A percentile compares a stretch with the other conserved stretches of the same genome.
Conservation (phyloP, 225 moss, liverwort and hornwort species). For the Bryum argenteum region DNA sequence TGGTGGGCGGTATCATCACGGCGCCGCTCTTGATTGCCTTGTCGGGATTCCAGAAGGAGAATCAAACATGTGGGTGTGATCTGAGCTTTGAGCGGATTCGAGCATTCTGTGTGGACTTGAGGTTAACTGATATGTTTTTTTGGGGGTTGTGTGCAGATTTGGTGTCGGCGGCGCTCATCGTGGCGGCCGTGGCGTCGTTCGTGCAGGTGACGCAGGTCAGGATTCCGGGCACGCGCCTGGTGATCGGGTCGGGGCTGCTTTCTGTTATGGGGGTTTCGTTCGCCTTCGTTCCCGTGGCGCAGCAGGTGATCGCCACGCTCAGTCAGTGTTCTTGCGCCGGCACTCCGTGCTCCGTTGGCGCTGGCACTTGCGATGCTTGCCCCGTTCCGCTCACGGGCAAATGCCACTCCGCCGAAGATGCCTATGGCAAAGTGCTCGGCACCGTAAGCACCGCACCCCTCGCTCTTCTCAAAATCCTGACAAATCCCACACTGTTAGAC, state of each 20-base stretch:
- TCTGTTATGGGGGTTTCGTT: constrained; percentile 94
- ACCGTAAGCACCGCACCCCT: constrained; percentile 51
- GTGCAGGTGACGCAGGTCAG: constrained; percentile 69
- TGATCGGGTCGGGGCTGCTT: constrained; percentile 88
- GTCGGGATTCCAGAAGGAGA: constrained; percentile 32
- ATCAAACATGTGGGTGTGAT: constrained; percentile 50
- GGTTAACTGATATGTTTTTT: not conserved
- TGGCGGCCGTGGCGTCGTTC: constrained; percentile 67
- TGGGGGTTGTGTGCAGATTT: constrained; percentile 51
- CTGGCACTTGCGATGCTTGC: constrained; percentile 43
- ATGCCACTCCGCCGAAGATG: constrained; percentile 55
- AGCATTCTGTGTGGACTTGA: not conserved
- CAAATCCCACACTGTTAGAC: too few species aligned
- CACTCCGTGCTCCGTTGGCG: constrained; percentile 43
- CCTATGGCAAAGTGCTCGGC: constrained; percentile 92
- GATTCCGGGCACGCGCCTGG: constrained; percentile 55
- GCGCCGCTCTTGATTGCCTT: constrained; percentile 68
- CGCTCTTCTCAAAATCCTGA: too few species aligned
- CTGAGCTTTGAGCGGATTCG: not conserved
- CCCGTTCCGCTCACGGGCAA: constrained; percentile 48
- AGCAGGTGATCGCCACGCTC: constrained; percentile 68
- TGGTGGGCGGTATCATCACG: constrained; percentile 94
- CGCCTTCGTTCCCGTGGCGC: constrained; percentile 78
- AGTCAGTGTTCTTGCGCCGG: constrained; percentile 68
- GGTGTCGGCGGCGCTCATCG: constrained; percentile 88